Evolutionary conservation across 305 asterid species (phyloP).

Genomic region (Fraxinus sp.): DNA sequence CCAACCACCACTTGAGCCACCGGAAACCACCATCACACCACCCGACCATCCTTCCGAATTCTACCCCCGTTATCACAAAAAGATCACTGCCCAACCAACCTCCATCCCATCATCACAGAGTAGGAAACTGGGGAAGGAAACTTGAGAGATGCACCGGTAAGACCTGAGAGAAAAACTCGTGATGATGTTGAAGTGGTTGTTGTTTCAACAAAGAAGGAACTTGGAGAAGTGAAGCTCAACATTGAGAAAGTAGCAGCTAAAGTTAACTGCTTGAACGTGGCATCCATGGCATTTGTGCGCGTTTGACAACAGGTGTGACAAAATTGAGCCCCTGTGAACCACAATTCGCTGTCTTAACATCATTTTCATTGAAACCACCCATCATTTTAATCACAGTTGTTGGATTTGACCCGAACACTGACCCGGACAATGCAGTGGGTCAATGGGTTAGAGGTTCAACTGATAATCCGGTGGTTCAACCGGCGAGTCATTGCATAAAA

Average conservation of each 20-base stretch:
- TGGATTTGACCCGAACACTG: too few relatives aligned
- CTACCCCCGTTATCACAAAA: too few relatives aligned
- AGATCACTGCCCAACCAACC: too few relatives aligned
- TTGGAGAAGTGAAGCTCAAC: constrained; percentile 57
- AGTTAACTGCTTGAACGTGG: constrained; percentile 57
- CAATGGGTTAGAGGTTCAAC: too few relatives aligned
- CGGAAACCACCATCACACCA: too few relatives aligned
- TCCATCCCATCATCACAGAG: background rate
- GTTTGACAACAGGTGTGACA: too few relatives aligned
- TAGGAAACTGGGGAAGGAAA: constrained; percentile 36
- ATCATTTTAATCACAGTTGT: constrained; percentile 4
- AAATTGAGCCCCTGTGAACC: constrained; percentile 60
- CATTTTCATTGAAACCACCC: constrained; percentile 43
- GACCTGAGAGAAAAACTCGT: constrained; percentile 48
- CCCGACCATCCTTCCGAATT: too few relatives aligned
- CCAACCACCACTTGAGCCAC: too few relatives aligned
- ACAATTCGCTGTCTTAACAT: constrained; percentile 42
- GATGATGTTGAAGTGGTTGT: constrained; percentile 51
- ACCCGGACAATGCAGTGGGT: too few relatives aligned
- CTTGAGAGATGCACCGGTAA: constrained; percentile 28
- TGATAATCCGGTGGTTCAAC: too few relatives aligned
- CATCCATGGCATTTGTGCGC: constrained; percentile 44
- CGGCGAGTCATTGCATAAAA: too few relatives aligned
- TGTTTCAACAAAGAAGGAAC: constrained; percentile 59
- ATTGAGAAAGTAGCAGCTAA: constrained; percentile 56